Percentiles rank a stretch among this genome's conserved stretches.
Conservation (phyloP, 306 rosid species). For the Astragalus glycyphyllos region DNA sequence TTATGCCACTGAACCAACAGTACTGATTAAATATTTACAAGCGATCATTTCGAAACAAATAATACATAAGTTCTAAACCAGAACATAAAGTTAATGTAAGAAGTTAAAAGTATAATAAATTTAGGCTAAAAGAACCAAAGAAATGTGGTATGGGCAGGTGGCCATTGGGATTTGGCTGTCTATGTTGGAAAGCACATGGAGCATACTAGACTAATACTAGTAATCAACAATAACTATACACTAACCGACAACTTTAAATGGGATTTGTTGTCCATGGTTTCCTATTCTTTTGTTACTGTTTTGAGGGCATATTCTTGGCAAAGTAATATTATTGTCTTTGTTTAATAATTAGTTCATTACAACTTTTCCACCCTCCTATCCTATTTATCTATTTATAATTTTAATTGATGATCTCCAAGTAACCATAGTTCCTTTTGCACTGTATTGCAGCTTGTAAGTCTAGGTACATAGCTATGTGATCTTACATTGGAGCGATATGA, state of each 20-base stretch:
- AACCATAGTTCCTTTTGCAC: not conserved
- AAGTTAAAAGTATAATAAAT: too few relatives aligned
- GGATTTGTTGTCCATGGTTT: not conserved
- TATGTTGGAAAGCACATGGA: too few relatives aligned
- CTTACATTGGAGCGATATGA: slow-evolving; percentile 86
- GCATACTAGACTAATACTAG: too few relatives aligned
- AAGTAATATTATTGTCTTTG: not conserved
- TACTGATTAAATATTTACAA: too few relatives aligned
- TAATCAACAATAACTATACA: not conserved
- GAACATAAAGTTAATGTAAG: too few relatives aligned
- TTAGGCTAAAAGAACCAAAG: too few relatives aligned
- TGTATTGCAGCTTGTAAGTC: slow-evolving; percentile 70
- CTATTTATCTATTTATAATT: not conserved
- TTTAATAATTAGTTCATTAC: slow-evolving; percentile 3
- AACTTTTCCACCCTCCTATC: not conserved
- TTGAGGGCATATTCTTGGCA: not conserved
- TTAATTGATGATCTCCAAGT: not conserved
- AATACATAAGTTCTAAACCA: too few relatives aligned
- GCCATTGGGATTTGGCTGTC: too few relatives aligned
- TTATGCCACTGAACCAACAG: too few relatives aligned
- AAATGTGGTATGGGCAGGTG: too few relatives aligned
- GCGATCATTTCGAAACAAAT: too few relatives aligned
- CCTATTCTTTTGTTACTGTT: not conserved
- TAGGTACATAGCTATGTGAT: slow-evolving; percentile 88
- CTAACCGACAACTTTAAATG: slow-evolving; percentile 29